A percentile compares a stretch with the other conserved stretches of the same genome.
phyloP scores from a whole-genome alignment of 371 early-diverging fungal species.

The Haplosporangium sp. region DNA sequence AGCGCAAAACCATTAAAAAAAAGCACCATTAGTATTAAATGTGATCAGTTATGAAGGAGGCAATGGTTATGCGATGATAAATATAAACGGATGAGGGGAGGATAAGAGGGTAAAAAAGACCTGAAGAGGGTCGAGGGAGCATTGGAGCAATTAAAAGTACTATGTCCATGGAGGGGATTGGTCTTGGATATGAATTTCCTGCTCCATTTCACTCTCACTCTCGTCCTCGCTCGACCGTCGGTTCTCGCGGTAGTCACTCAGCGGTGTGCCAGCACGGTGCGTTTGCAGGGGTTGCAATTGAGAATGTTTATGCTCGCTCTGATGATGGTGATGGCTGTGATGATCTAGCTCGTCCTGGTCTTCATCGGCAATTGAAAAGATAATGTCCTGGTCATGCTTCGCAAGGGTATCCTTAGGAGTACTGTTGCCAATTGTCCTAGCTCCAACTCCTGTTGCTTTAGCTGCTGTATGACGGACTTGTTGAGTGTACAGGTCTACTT shows the following conservation, averaged over 20 bases:
- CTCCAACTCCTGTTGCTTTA: background rate
- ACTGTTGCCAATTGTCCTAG: background rate
- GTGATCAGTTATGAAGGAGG: no score
- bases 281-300: slow-evolving; percentile 7
- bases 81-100: background rate
- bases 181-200: slow-evolving; percentile 10
- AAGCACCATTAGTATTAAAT: no score
- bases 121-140: no score
- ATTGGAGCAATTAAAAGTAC: background rate
- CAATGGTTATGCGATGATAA: no score
- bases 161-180: slow-evolving; percentile 23
- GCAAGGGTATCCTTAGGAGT: slow-evolving; percentile 22
- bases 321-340: slow-evolving; percentile 6
- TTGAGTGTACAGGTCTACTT: slow-evolving; percentile 28
- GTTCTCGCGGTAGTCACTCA: slow-evolving; percentile 35
- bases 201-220: slow-evolving; percentile 53
- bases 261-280: slow-evolving; percentile 38
- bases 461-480: background rate
- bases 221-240: slow-evolving; percentile 23
- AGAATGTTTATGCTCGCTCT: background rate
- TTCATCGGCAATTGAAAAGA: slow-evolving; percentile 51
- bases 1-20: no score
- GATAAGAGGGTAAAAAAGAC: slow-evolving; percentile 1
- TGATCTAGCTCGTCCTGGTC: slow-evolving; percentile 13
- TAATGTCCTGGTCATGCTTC: slow-evolving; percentile 45